phyloP scores from a whole-genome alignment of 139 green algal genomes.

The Desmodesmus armatus region DNA sequence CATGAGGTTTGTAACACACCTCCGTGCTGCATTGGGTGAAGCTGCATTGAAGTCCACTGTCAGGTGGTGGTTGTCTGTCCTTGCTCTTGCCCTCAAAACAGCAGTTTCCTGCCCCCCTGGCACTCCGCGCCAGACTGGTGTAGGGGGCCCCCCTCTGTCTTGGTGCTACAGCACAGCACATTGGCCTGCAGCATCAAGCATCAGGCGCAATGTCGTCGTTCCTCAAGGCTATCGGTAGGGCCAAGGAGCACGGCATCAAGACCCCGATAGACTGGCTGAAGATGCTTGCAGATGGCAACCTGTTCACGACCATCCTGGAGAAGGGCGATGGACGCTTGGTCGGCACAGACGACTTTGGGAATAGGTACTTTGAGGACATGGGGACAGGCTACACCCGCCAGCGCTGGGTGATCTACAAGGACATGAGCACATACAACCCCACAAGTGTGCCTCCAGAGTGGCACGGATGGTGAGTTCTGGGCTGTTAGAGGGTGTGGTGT shows the following conservation, averaged over 20 bases:
- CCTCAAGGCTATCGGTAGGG: too few relatives aligned
- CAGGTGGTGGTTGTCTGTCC: too few relatives aligned
- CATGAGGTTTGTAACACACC: too few relatives aligned
- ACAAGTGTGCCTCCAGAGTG: constrained; percentile 63
- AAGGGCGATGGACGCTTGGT: constrained; percentile 52
- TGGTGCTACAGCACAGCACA: too few relatives aligned
- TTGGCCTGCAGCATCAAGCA: too few relatives aligned
- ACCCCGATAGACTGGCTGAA: constrained; percentile 27
- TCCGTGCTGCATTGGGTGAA: too few relatives aligned
- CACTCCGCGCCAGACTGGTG: too few relatives aligned
- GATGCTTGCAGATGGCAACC: constrained; percentile 60
- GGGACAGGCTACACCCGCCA: constrained; percentile 55
- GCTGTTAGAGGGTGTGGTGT: neutral
- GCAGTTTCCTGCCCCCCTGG: too few relatives aligned
- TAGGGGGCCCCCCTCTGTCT: too few relatives aligned
- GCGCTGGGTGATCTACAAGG: constrained; percentile 60
- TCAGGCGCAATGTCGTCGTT: too few relatives aligned
- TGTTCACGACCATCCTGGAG: constrained; percentile 58
- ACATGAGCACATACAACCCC: constrained; percentile 55
- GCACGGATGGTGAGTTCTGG: constrained; percentile 60
- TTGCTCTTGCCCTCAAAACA: too few relatives aligned
- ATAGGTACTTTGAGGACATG: constrained; percentile 70
- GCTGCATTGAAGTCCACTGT: too few relatives aligned
- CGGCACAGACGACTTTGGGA: constrained; percentile 57
- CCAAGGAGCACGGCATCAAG: neutral